Base-by-base conservation (phyloP, 2,329 filamentous ascomycete species). In the Dothiorella sarmentorum region DNA sequence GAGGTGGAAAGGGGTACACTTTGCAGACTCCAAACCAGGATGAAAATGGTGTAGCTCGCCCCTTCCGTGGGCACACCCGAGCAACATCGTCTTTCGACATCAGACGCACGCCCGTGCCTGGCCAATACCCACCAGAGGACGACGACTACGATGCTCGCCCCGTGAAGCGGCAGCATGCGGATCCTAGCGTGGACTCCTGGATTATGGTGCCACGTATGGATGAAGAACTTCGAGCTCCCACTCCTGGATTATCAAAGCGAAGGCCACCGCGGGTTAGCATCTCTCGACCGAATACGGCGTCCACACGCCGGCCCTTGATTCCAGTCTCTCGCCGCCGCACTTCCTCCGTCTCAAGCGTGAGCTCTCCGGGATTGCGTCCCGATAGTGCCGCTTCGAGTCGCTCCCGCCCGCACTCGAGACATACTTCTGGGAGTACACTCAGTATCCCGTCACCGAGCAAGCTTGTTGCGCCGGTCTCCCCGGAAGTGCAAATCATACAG, bases 1-100 rank as follows among this genome's bases (percentile, higher is more conserved):
- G 92, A 7, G 90, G 88, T 3, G 93, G 92, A 7, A 80, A 79
- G 61, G 85, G 85, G 24, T 96, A 92, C 67, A 76, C 82, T 6
- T 75, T 90, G 27, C 56, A 51, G 13, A 10, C 43, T 17, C 33
- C 33, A 64, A 68, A 40, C 55, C 68, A 49, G 31, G 63, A 71
- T 20, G 42, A 26, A 52, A 66, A 3, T 63, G 67, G 51, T 61
- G 67, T 3, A 66, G 69, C 15, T 59, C 59, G 56, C 29, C 59
- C 20, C 68, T 9, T 70, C 71, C 2, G 78, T 78, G 29, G 53
- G 35, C 40, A 56, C 18, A 20, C 24, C 7, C 38, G 40, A 18
- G 10, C 26, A 13, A 5, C 55, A 10, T 57, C 42, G 15, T 57
- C 55, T 3, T 51, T 58, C 44, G 56, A 58, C 18, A 37, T 51